Percentiles rank a stretch among this genome's conserved stretches.
phyloP scores from a whole-genome alignment of 2,329 filamentous ascomycete species.

The Leptographium flavum region DNA sequence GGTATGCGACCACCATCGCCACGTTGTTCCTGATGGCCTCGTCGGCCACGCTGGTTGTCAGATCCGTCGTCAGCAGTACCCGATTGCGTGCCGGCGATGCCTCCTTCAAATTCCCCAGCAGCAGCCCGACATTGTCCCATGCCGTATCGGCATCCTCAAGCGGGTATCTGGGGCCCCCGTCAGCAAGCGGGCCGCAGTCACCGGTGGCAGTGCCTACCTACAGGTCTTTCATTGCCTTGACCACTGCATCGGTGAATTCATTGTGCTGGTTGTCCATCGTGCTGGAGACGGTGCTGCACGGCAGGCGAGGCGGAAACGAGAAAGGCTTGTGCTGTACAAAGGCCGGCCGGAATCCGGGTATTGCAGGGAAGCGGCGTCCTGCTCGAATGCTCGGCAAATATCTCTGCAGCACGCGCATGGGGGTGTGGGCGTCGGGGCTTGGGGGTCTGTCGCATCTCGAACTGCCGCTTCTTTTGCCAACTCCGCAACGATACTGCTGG shows the following conservation, averaged over 20 bases:
- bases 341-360: background rate
- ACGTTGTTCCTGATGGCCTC: conserved; percentile 70
- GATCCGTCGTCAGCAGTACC: conserved; percentile 63
- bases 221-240: background rate
- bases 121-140: conserved; percentile 93
- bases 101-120: conserved; percentile 30
- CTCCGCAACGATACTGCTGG: background rate
- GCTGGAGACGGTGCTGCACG: background rate
- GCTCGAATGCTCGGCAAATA: too few species aligned
- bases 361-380: background rate
- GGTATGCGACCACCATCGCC: conserved; percentile 78
- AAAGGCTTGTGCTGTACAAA: background rate
- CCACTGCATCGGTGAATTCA: background rate
- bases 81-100: conserved; percentile 15
- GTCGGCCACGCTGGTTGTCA: conserved; percentile 76
- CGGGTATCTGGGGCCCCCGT: background rate
- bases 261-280: background rate
- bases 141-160: conserved; percentile 58
- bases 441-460: too few species aligned
- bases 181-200: background rate
- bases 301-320: background rate
- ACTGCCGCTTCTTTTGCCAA: too few species aligned
- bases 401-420: background rate
- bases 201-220: background rate
- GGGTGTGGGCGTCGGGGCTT: too few species aligned